Base-by-base conservation (phyloP, 192 early-diverging fungal species). In the Coemansia sp. region DNA sequence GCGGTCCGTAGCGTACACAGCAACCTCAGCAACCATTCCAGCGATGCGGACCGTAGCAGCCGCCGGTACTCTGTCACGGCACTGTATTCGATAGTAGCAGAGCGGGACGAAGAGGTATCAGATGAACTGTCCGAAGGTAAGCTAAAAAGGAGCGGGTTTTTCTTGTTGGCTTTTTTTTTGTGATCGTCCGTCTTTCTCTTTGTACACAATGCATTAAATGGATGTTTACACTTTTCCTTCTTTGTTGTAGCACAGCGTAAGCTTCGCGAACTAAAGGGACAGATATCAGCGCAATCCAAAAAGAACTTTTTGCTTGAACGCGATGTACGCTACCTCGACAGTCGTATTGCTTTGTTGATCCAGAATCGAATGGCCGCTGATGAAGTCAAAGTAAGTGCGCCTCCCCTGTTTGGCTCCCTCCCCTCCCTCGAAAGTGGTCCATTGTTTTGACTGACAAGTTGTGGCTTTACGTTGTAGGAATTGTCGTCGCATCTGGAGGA, bases 241-340 rank as follows among this genome's bases (percentile, higher is more conserved):
- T 31, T 65, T 11, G 13, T 23, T 66, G 26, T 81, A 81, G 95
- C 92, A 6, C 95, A 96, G 76, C 86, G 89, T 59, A 84, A 85
- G 14, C 84, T 96, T 47, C 84, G 92, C 37, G 92, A 94, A 62
- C 81, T 96, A 43, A 96, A 96, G 77, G 82, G 87, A 36, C 86
- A 89, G 47, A 95, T 96, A 47, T 96, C 95, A n/a, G 75, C 88
- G 16, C 95, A 96, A 76, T 94, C 93, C 12, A 96, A 96, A 76
- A 93, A 91, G 72, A 96, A 96, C 83, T 96, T 96, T 85, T 76
- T 94, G 65, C 86, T 95, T 9, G 95, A 96, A 67, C 84, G 93
- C 53, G 95, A 96, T 81, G 93, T 95, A 42, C 88, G 95, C 41
- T 94, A 93, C 65, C 82, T 97, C 12, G 95, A 97, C 83, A 88